phyloP scores from a whole-genome alignment of 345 rosid genomes.

The Toxicodendron radicans region DNA sequence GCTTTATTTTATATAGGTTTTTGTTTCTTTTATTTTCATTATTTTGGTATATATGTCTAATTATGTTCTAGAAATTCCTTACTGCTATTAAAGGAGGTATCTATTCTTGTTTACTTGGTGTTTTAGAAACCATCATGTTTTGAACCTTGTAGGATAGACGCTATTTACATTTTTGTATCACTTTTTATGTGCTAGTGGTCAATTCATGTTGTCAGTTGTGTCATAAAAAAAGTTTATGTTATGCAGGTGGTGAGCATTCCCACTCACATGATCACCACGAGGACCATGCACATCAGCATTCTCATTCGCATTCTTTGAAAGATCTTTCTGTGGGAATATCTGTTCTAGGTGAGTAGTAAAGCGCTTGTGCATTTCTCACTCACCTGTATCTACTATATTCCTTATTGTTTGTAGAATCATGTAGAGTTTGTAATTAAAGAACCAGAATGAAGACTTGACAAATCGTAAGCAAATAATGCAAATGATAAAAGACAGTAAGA shows the following conservation, averaged over 20 bases:
- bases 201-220: slow-evolving; percentile 7
- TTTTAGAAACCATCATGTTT: neutral
- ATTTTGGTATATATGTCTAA: neutral
- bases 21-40: neutral
- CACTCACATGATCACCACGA: slow-evolving; percentile 65
- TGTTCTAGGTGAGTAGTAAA: slow-evolving; percentile 59
- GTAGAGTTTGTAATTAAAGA: no score
- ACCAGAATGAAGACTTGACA: no score
- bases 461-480: no score
- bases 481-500: no score
- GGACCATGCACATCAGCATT: slow-evolving; percentile 47
- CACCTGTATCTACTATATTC: neutral
- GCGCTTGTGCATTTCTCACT: slow-evolving; percentile 2
- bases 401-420: neutral
- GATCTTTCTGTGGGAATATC: slow-evolving; percentile 92
- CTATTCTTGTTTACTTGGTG: neutral
- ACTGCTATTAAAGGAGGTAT: neutral
- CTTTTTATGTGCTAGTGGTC: neutral
- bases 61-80: neutral
- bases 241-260: slow-evolving; percentile 81
- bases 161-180: neutral
- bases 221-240: slow-evolving; percentile 12
- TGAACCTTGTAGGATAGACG: neutral
- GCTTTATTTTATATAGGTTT: neutral
- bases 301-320: slow-evolving; percentile 68